phyloP scores from a whole-genome alignment of 306 rosid species.

The Citrullus amarus region DNA sequence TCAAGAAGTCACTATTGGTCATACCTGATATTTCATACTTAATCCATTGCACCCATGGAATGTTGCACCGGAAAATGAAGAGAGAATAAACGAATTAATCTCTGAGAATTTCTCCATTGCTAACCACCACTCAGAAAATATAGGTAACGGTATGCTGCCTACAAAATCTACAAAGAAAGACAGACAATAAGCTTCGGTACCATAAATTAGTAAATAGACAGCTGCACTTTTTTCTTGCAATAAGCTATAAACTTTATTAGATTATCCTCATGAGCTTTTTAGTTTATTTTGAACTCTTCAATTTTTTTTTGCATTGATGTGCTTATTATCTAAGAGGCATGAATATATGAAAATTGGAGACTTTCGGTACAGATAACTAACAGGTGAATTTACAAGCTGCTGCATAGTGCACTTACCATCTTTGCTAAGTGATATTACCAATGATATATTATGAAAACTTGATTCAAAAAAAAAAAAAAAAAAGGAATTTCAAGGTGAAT shows the following conservation, averaged over 20 bases:
- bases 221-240: not conserved
- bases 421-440: not conserved
- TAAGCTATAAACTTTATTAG: not conserved
- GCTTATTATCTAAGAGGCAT: not conserved
- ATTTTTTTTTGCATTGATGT: not conserved
- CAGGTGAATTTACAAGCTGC: not conserved
- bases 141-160: conserved; percentile 85
- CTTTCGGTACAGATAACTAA: not conserved
- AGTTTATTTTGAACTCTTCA: too few species aligned
- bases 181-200: not conserved
- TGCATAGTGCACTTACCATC: not conserved
- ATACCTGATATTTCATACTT: conserved; percentile 86
- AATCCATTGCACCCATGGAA: conserved; percentile 76
- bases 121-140: conserved; percentile 98
- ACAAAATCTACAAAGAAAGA: conserved; percentile 3
- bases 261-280: too few species aligned
- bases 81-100: conserved; percentile 67
- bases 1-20: not conserved
- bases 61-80: conserved; percentile 58
- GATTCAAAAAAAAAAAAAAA: not conserved
- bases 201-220: not conserved
- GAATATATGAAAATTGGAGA: not conserved
- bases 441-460: not conserved
- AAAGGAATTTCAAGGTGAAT: not conserved
- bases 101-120: conserved; percentile 65